Percentiles rank a stretch among this genome's conserved stretches.
Evolutionary conservation across 2,329 filamentous ascomycete species (phyloP).

Genomic region (Thermothelomyces thermophilus): DNA sequence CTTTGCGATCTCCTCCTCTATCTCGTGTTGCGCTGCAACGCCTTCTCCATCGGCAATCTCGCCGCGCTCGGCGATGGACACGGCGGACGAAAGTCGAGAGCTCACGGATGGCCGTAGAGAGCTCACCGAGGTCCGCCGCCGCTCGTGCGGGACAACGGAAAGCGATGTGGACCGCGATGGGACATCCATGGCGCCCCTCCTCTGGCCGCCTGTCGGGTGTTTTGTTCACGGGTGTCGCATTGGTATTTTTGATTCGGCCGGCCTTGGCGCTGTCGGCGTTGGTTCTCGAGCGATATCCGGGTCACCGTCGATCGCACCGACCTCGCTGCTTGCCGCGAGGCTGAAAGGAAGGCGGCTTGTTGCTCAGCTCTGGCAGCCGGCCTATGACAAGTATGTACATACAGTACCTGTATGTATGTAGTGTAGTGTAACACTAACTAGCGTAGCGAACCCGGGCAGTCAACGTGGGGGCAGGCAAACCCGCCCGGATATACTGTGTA

Average conservation of each 20-base stretch:
- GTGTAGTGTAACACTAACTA: too few relatives aligned
- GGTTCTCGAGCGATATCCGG: slow-evolving; percentile 17
- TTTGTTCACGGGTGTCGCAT: slow-evolving; percentile 30
- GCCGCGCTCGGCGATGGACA: slow-evolving; percentile 59
- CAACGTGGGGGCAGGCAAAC: not conserved
- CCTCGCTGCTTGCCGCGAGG: too few relatives aligned
- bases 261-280: not conserved
- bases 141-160: slow-evolving; percentile 32
- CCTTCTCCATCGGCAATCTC: slow-evolving; percentile 48
- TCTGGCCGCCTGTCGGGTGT: slow-evolving; percentile 21
- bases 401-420: too few relatives aligned
- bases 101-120: slow-evolving; percentile 54
- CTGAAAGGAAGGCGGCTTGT: too few relatives aligned
- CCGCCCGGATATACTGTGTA: too few relatives aligned
- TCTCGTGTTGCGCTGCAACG: slow-evolving; percentile 56
- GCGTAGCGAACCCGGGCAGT: not conserved
- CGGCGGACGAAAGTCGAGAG: slow-evolving; percentile 60
- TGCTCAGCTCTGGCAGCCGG: too few relatives aligned
- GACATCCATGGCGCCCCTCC: slow-evolving; percentile 39
- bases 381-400: too few relatives aligned
- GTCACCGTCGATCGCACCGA: too few relatives aligned
- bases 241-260: not conserved
- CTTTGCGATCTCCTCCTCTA: slow-evolving; percentile 92
- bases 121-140: slow-evolving; percentile 50
- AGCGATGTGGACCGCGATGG: slow-evolving; percentile 48